Percentiles rank a stretch among this genome's conserved stretches.
Conservation (phyloP, 257 asterid genomes). For the Nicotiana tabacum region DNA sequence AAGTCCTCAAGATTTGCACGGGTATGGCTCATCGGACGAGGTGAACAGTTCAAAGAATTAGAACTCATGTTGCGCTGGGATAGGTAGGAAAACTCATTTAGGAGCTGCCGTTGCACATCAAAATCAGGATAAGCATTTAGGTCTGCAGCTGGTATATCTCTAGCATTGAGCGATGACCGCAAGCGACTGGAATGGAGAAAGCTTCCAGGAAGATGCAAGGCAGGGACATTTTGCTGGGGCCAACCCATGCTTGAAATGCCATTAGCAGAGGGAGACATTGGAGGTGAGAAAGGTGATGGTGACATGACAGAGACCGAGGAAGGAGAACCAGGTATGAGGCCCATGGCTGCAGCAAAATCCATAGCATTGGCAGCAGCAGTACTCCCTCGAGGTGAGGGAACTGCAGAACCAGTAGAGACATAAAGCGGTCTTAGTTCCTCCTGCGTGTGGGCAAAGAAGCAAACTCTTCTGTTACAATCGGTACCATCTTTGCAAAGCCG, state of each 20-base stretch:
- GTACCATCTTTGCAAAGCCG: conserved; percentile 19
- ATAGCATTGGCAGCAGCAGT: conserved; percentile 7
- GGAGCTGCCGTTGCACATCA: conserved; percentile 46
- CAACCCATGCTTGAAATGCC: conserved; percentile 52
- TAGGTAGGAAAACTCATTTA: conserved; percentile 38
- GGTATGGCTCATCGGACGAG: conserved; percentile 36
- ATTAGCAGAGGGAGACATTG: conserved; percentile 63
- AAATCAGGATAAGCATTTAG: conserved; percentile 35
- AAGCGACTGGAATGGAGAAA: conserved; percentile 63
- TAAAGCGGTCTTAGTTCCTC: conserved; percentile 13
- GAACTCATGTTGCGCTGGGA: conserved; percentile 26
- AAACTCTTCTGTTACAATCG: conserved; percentile 16
- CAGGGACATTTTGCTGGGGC: conserved; percentile 58
- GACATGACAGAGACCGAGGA: conserved; percentile 44
- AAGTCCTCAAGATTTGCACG: conserved; percentile 69
- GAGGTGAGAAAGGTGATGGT: conserved; percentile 60
- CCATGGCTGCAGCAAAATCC: conserved; percentile 41
- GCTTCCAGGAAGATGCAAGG: conserved; percentile 70
- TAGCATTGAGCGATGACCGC: conserved; percentile 60
- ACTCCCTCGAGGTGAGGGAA: conserved; percentile 24
- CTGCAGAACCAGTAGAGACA: conserved; percentile 14
- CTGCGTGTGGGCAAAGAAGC: conserved; percentile 18
- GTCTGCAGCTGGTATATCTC: conserved; percentile 49
- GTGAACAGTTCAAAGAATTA: conserved; percentile 38
- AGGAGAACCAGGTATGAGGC: conserved; percentile 60